Evolutionary conservation across 331 rosid species (phyloP), one percentile per base, ranked within the genome.

Genomic region (Malus hybrid): DNA sequence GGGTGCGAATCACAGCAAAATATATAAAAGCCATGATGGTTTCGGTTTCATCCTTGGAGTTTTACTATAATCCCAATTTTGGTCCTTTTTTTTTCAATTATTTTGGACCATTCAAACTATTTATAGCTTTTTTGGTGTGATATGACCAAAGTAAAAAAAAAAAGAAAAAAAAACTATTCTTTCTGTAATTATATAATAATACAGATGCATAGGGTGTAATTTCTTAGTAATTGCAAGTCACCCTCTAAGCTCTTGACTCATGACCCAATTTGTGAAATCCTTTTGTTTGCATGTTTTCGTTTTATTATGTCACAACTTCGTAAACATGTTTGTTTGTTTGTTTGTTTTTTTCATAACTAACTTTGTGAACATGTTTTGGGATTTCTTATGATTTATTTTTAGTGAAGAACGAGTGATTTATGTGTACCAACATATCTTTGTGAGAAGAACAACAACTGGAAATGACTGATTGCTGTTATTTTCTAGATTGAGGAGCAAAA

Each of bases 41-140:
- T 39, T 4, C 9, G 62, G 20, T 24, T 48, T 76, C 82, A 63
- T 81, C 91, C 87, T 69, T 31, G 7, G 24, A 5, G 24, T 71
- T 73, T 10, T 50, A 9, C 28, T 2, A 5, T 67, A 83, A 82
- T 82, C 79, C 84, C 88, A 14, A 68, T 19, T 1, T 2, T 24
- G 29, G 71, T 81, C 77, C 6, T 28, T 22, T 10, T 36, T 2
- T 39, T 39, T 39, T 8, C 11, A 10, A 42, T 10, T 54, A 65
- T 57, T 63, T 64, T 31, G 68, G 22, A 2, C 42, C 68, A 7
- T 29, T 5, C 22, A 64, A 31, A 64, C 15, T 64, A 3, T 19
- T 64, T 31, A 15, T 16, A 29, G 22, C 42, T 7, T 16, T 31
- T 62, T 32, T 13, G 15, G 18, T 52, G 8, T 52, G n/a, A 14